Base-by-base conservation (phyloP, 176 grass and related monocot species). In the Oryza australiensis region DNA sequence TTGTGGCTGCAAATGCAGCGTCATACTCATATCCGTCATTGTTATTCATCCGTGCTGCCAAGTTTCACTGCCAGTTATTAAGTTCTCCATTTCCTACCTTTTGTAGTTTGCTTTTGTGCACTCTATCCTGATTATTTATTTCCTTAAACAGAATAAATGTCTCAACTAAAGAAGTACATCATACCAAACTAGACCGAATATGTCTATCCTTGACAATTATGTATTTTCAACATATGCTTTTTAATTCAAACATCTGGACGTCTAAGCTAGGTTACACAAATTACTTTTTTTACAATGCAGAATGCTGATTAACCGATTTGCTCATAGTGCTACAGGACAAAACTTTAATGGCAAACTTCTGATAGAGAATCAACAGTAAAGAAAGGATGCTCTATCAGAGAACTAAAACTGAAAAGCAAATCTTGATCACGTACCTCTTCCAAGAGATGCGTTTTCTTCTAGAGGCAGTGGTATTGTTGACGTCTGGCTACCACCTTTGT, bases 21-120 rank as follows among this genome's bases (percentile, higher is more conserved):
- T 84, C 84, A 30, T 72, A 78, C 65, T 84, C 84, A 30, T 72
- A 78, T 69, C 59, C 87, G 2, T 88, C 80, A 4, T 13, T 12
- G 6, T 80, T 73, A n/a, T 69, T 79, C 91, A 91, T 93, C 80
- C 76, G 62, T 0, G 33, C 83, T 85, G 66, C 45, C 48, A 87
- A 67, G 35, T 85, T 79, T 20, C 23, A 72, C 26, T 45, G 12
- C 26, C 26, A 85, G 6, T 83, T 72, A 85, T 62, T 84, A 18
- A 68, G 64, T 38, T 42, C 43, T 26, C 37, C 3, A 11, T 63
- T 30, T 81, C 18, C 69, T 3, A 14, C 9, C 20, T 24, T 0
- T 7, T 26, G 40, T 69, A 29, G 12, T 64, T 14, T 46, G 23
- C 9, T 80, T 80, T 51, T 51, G 62, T 57, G 66, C 12, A 51